These are phyloP conservation scores for Acanthamoeba quina DNA, from an alignment of 208 protist genomes.

Conservation along the genomic window DNA sequence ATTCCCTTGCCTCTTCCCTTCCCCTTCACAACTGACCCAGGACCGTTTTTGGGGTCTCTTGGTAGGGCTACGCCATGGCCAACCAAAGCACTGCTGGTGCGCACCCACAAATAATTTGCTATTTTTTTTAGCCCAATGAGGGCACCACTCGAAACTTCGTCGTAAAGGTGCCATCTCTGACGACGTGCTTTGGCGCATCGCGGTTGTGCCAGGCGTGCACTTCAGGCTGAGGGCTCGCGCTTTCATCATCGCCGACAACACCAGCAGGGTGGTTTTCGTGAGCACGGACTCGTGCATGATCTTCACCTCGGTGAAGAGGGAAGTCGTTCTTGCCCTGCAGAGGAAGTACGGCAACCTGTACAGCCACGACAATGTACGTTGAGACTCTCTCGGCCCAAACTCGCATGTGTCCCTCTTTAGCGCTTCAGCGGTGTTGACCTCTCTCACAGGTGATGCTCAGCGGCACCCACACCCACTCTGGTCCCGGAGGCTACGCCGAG, in stretches of 20 bases:
- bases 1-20: not conserved
- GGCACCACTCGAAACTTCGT: not conserved
- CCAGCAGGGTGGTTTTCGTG: slow-evolving; percentile 81
- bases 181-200: not conserved
- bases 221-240: slow-evolving; percentile 80
- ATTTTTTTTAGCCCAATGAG: too few species aligned
- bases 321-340: slow-evolving; percentile 77
- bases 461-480: slow-evolving; percentile 86
- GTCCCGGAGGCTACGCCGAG: slow-evolving; percentile 77
- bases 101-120: not conserved
- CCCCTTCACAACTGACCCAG: not conserved
- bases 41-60: not conserved
- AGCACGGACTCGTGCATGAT: slow-evolving; percentile 85
- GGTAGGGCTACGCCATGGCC: slow-evolving; percentile 80
- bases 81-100: slow-evolving; percentile 71
- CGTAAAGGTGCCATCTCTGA: not conserved
- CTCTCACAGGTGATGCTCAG: slow-evolving; percentile 50
- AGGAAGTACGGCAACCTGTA: slow-evolving; percentile 77
- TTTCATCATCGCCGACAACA: slow-evolving; percentile 79
- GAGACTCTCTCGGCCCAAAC: too few species aligned
- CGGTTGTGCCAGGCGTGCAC: slow-evolving; percentile 74
- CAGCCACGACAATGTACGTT: slow-evolving; percentile 77
- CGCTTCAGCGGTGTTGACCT: not conserved
- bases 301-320: slow-evolving; percentile 80
- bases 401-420: too few species aligned